Evolutionary conservation across 768 basidiomycete species (phyloP), one percentile per base, ranked within the genome.

Genomic region (Leccinum subtestaceum): DNA sequence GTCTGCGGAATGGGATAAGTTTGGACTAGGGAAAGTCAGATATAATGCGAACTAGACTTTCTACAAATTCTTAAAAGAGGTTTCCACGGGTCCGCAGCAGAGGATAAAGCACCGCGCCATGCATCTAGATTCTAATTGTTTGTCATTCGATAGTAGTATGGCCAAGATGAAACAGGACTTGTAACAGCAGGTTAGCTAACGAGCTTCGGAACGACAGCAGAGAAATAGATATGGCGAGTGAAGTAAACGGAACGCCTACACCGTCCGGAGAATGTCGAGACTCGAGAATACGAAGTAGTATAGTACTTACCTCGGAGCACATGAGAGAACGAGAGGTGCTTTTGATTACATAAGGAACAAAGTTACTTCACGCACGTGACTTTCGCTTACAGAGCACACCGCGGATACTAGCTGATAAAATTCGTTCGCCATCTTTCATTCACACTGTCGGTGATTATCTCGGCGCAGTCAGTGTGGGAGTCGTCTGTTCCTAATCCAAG

Each of bases 291-390:
- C 25, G 50, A 21, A 21, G 27, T 12, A 31, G 29, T 32, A 32
- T 32, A 32, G 27, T 29, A 29, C 4, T 4, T 25, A 25, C 27
- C 27, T 29, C 27, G 27, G 27, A 29, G 19, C 50, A 32, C 31
- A n/a, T 12, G 1, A n/a, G 40, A 40, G 15, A 40, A 40, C 15
- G 38, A 38, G 15, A 38, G 5, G 7, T 7, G 9, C 8, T 40
- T 40, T 21, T 46, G n/a, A 46, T 21, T n/a, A 19, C 19, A 11
- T 46, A 46, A 46, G 5, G 15, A 13, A 17, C 13, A 34, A 59
- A 54, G 55, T 59, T 5, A 63, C 23, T 23, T 23, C 3, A 66
- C 27, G 0, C 65, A 67, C 53, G 65, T 65, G 65, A 65, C 53
- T 40, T 21, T 5, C 32, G 13, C 40, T 12, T 48, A 53, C 50